phyloP scores from a whole-genome alignment of 2,329 filamentous ascomycete species.

The Orbilia quercus region DNA sequence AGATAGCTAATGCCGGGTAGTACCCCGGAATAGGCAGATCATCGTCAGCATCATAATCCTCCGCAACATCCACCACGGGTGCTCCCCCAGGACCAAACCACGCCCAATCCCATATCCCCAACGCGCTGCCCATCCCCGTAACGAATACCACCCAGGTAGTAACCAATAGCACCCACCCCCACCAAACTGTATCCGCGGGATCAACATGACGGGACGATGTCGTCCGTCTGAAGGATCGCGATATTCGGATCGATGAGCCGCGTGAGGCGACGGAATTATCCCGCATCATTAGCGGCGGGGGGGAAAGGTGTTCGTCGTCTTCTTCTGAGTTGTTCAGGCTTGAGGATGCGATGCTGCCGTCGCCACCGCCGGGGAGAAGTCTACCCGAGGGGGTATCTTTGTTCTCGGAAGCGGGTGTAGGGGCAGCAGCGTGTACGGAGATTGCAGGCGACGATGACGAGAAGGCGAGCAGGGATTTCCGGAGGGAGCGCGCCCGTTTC shows the following conservation, averaged over 20 bases:
- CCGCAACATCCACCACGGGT: conserved; percentile 30
- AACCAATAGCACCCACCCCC: conserved; percentile 92
- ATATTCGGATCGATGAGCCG: conserved; percentile 15
- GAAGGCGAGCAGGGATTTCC: conserved; percentile 53
- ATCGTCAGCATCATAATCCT: conserved; percentile 69
- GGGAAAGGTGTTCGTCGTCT: conserved; percentile 41
- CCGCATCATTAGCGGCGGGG: conserved; percentile 52
- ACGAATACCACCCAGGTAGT: conserved; percentile 97
- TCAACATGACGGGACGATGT: conserved; percentile 46
- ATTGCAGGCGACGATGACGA: conserved; percentile 36
- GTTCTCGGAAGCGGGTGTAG: no score
- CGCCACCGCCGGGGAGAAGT: conserved; percentile 24
- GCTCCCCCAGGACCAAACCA: conserved; percentile 78
- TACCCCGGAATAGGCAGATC: conserved; percentile 96
- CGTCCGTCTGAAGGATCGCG: conserved; percentile 39
- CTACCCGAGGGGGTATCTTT: no score
- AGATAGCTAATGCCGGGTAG: conserved; percentile 91
- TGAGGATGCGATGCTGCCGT: no score
- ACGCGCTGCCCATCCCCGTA: conserved; percentile 92
- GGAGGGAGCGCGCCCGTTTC: conserved; percentile 49
- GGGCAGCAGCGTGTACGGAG: conserved; percentile 36
- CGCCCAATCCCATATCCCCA: conserved; percentile 97
- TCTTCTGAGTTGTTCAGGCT: conserved; percentile 55
- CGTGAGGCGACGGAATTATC: conserved; percentile 39
- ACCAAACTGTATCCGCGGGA: conserved; percentile 84